Base-by-base conservation (phyloP, 768 basidiomycete species). In the Mycena metata region DNA sequence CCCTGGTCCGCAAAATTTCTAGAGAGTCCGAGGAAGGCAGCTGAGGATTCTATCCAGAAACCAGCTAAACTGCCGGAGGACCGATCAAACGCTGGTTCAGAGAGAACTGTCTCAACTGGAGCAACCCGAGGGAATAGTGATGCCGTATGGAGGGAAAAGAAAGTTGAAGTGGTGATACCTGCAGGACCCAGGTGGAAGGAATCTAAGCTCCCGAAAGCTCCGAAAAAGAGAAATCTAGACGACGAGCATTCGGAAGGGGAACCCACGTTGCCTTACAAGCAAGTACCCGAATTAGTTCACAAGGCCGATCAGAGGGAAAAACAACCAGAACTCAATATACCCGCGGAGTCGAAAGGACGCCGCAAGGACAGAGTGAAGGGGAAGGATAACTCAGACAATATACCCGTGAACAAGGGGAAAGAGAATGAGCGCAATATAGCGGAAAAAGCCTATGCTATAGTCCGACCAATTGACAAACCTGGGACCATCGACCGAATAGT, bases 51-150 rank as follows among this genome's bases (percentile, higher is more conserved):
- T 11, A 17, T 13, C 19, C 59, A 30, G 30, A 49, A 35, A 15
- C 59, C 47, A 50, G 47, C n/a, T 0, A 30, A 50, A 15, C 59
- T 47, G 45, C 59, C 47, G 30, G 59, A 60, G 59, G 47, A 60
- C 45, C 30, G 19, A 19, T 16, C 11, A 36, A 49, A 36, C 39
- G n/a, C 36, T 60, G 46, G 35, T 3, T 30, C 35, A 30, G 35
- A 50, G 6, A 21, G 24, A n/a, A n/a, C n/a, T n/a, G n/a, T n/a
- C n/a, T n/a, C n/a, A 24, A 39, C 3, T 24, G 11, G 7, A 5
- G 57, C 10, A 23, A 58, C 10, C 10, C n/a, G 16, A 30, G 30
- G 26, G 3, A 35, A 47, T 26, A 33, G 42, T 30, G 15, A 15
- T 2, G n/a, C 45, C n/a, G 3, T 6, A 30, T 33, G 50, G 26